These are phyloP conservation scores for Chlorella sp. DNA, from an alignment of 139 green algal genomes.

Conservation along the genomic window DNA sequence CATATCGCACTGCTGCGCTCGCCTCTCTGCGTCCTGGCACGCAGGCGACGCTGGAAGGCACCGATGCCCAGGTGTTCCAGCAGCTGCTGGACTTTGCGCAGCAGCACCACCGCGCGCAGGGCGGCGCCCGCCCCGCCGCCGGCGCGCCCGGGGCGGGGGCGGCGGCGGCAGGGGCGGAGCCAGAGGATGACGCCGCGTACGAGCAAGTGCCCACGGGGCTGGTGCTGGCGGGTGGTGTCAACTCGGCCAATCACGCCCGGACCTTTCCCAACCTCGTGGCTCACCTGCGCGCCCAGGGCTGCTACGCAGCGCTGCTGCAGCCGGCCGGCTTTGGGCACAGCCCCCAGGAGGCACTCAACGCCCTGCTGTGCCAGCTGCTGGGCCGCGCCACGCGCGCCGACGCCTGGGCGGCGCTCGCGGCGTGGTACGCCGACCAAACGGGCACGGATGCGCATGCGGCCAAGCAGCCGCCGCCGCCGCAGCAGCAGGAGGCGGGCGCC, in stretches of 20 bases:
- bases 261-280: conserved; percentile 50
- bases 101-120: neutral
- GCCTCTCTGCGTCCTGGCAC: too few relatives aligned
- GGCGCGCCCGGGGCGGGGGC: neutral
- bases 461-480: neutral
- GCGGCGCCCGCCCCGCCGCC: neutral
- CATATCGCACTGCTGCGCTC: neutral
- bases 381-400: conserved; percentile 35
- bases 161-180: neutral
- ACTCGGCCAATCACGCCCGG: conserved; percentile 48
- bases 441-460: neutral
- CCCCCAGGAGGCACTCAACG: conserved; percentile 20
- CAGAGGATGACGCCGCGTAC: neutral
- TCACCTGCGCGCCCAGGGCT: conserved; percentile 30
- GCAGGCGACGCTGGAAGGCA: conserved; percentile 7
- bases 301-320: conserved; percentile 47
- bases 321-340: conserved; percentile 22
- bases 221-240: conserved; percentile 56
- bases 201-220: conserved; percentile 43
- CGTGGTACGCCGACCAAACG: conserved; percentile 5
- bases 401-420: conserved; percentile 13
- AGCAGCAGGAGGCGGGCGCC: neutral
- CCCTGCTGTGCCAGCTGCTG: conserved; percentile 41
- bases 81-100: conserved; percentile 18
- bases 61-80: conserved; percentile 18